These are phyloP conservation scores for Rhizopogon vesiculosus DNA, from an alignment of 768 basidiomycete species.

Conservation along the genomic window DNA sequence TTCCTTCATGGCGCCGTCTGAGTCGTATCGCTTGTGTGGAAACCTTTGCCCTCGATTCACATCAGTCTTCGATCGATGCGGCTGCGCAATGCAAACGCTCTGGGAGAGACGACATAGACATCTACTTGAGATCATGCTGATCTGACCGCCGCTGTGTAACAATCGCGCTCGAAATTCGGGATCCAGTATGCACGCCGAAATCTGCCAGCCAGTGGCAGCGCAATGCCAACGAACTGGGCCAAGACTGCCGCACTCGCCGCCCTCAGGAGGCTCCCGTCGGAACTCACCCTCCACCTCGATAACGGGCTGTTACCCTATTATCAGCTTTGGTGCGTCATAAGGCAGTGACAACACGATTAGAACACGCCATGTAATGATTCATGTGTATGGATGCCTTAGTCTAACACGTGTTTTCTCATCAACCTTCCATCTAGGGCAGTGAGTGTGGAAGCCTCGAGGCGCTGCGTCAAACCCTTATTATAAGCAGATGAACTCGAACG, in stretches of 20 bases:
- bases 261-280: background rate
- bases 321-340: background rate
- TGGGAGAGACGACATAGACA: too few relatives aligned
- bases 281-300: constrained; percentile 1
- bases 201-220: background rate
- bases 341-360: background rate
- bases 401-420: constrained; percentile 19
- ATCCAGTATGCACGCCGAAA: background rate
- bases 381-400: background rate
- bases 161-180: background rate
- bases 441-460: constrained; percentile 29
- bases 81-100: too few relatives aligned
- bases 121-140: too few relatives aligned
- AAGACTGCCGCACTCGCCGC: background rate
- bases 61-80: too few relatives aligned
- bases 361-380: background rate
- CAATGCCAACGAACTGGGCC: too few relatives aligned
- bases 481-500: constrained; percentile 10
- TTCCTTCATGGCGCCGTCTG: too few relatives aligned
- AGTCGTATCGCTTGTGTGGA: too few relatives aligned
- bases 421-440: constrained; percentile 5
- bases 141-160: too few relatives aligned
- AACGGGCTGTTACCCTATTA: background rate
- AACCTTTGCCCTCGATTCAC: too few relatives aligned
- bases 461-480: constrained; percentile 24